Percentiles rank a stretch among this genome's conserved stretches.
Evolutionary conservation across 768 basidiomycete species (phyloP).

Genomic region (Kwoniella botswanensis): DNA sequence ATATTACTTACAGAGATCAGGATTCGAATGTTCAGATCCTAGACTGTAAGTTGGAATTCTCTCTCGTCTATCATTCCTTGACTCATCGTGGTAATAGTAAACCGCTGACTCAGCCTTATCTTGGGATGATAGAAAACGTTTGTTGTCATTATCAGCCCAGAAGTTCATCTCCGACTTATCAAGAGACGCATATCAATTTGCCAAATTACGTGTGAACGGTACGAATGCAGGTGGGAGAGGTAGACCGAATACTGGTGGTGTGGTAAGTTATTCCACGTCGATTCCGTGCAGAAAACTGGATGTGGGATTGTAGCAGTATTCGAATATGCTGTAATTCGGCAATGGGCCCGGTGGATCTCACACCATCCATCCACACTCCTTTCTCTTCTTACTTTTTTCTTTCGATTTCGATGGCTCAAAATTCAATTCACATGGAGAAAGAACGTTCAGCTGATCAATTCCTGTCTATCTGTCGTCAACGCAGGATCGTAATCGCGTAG

Average conservation of each 20-base stretch:
- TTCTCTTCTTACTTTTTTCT: too few species aligned
- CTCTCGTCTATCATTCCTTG: neutral
- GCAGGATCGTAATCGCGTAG: constrained; percentile 75
- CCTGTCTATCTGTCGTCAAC: too few species aligned
- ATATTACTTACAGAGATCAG: constrained; percentile 93
- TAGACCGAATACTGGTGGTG: constrained; percentile 61
- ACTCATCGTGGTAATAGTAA: too few species aligned
- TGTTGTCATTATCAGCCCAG: constrained; percentile 92
- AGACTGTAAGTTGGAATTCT: constrained; percentile 70
- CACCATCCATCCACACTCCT: neutral
- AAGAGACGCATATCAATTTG: constrained; percentile 95
- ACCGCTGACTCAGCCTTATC: neutral
- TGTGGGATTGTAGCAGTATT: neutral
- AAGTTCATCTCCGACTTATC: constrained; percentile 98
- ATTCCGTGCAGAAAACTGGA: neutral
- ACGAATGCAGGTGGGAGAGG: constrained; percentile 40
- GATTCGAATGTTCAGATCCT: constrained; percentile 93
- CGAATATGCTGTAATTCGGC: neutral
- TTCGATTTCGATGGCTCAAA: too few species aligned
- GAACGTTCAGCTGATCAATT: too few species aligned
- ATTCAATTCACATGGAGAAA: too few species aligned
- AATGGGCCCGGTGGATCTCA: neutral
- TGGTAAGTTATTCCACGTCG: constrained; percentile 61
- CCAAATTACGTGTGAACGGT: constrained; percentile 87
- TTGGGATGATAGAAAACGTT: constrained; percentile 71